Conservation (phyloP, 306 rosid genomes). For the Erythrophleum fordii region DNA sequence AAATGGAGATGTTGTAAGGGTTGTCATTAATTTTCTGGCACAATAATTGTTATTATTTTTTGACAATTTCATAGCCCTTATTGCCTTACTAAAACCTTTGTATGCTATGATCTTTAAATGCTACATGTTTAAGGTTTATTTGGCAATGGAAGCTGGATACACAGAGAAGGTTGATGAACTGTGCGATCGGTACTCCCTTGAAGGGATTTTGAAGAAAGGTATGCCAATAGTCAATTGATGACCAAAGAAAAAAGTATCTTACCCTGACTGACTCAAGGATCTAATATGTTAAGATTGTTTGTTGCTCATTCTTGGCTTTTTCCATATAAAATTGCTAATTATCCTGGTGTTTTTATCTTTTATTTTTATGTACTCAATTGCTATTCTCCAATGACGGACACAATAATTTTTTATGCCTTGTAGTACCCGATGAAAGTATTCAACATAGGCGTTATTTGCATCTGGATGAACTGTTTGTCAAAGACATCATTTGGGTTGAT, state of each 20-base stretch:
- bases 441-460: slow-evolving; percentile 62
- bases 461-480: slow-evolving; percentile 66
- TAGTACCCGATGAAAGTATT: slow-evolving; percentile 66
- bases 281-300: neutral
- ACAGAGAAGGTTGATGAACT: slow-evolving; percentile 86
- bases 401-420: slow-evolving; percentile 32
- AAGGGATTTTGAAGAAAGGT: slow-evolving; percentile 71
- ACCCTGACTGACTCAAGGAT: neutral
- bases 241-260: neutral
- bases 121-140: slow-evolving; percentile 65
- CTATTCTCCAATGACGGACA: slow-evolving; percentile 32
- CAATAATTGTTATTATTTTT: neutral
- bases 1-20: slow-evolving; percentile 1
- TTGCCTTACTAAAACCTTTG: neutral
- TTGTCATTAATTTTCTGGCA: slow-evolving; percentile 18
- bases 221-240: slow-evolving; percentile 32
- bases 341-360: neutral
- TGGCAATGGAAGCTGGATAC: slow-evolving; percentile 99
- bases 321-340: neutral
- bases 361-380: neutral
- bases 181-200: slow-evolving; percentile 75
- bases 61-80: slow-evolving; percentile 14
- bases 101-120: slow-evolving; percentile 23
- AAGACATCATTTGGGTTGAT: slow-evolving; percentile 83
- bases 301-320: neutral